Evolutionary conservation across 257 asterid genomes (phyloP).

Genomic region (Leptodermis oblonga): DNA sequence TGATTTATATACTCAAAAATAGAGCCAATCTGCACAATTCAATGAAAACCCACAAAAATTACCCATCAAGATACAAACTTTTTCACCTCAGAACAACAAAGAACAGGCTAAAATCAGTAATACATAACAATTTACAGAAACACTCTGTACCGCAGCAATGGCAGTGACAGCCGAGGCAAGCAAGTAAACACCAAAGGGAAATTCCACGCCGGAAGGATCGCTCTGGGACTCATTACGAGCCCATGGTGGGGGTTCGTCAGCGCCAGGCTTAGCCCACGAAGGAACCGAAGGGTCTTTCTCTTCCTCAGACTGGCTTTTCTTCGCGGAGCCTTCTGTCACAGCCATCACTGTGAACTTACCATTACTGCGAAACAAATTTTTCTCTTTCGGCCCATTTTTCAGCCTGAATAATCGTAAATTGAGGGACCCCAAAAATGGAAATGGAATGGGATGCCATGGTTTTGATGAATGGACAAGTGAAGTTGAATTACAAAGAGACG

Average conservation of each 20-base stretch:
- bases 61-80: constrained; percentile 18
- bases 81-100: background rate
- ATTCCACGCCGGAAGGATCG: constrained; percentile 47
- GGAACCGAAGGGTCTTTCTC: constrained; percentile 56
- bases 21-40: constrained; percentile 74
- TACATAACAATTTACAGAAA: background rate
- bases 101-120: background rate
- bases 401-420: constrained; percentile 13
- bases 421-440: constrained; percentile 12
- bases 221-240: constrained; percentile 66
- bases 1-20: constrained; percentile 83
- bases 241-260: constrained; percentile 93
- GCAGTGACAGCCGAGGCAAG: constrained; percentile 87
- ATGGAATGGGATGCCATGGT: constrained; percentile 23
- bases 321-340: constrained; percentile 52
- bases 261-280: constrained; percentile 77
- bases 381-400: constrained; percentile 17
- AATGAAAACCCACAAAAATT: constrained; percentile 14
- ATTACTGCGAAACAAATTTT: constrained; percentile 12
- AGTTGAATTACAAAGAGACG: constrained; percentile 22
- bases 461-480: constrained; percentile 21
- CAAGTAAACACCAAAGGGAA: constrained; percentile 76
- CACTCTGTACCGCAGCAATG: constrained; percentile 73
- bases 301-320: constrained; percentile 27
- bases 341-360: constrained; percentile 32